Base-by-base conservation (phyloP, 2,329 filamentous ascomycete genomes). In the Fusarium nygamai region DNA sequence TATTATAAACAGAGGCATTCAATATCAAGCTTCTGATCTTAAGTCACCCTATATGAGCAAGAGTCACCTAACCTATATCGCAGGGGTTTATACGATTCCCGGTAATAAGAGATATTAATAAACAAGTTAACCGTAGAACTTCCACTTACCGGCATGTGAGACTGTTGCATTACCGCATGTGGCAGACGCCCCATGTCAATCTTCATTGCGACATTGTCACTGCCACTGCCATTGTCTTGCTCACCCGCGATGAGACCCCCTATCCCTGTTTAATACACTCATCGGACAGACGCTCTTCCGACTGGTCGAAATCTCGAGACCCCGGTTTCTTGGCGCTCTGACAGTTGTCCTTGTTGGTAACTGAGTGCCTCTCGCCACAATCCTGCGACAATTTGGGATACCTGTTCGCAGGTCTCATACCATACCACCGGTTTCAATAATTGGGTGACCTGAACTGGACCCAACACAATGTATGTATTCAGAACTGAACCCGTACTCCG, bases 361-460 rank as follows among this genome's bases (percentile, higher is more conserved):
- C 39, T 50, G 36, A 62, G 33, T 27, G 50, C n/a, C 31, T 61
- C 39, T 65, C 59, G 59, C 67, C 58, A 58, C 65, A 51, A 34
- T 63, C 43, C 39, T 47, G 47, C 33, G 67, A 71, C 67, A 14
- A 57, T 71, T 71, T 43, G 36, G 67, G 68, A 29, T 67, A 71
- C 68, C 68, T 71, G 48, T 51, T 71, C 68, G 68, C 44, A 61
- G 33, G 48, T 50, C 61, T 71, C 60, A 71, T 71, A 53, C 62
- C 67, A 44, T 62, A 56, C 41, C 63, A 34, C 43, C 31, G 57
- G 64, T 64, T 69, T 69, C 66, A 69, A 64, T 47, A 48, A 33
- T 43, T 61, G 63, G 56, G 44, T 47, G 46, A 54, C 57, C 39
- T 64, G 53, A 54, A 69, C 39, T 57, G 41, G 53, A 48, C 39